Evolutionary conservation across 2,329 filamentous ascomycete genomes (phyloP), one percentile per base, ranked within the genome.

Genomic region (Colletotrichum liriopes): DNA sequence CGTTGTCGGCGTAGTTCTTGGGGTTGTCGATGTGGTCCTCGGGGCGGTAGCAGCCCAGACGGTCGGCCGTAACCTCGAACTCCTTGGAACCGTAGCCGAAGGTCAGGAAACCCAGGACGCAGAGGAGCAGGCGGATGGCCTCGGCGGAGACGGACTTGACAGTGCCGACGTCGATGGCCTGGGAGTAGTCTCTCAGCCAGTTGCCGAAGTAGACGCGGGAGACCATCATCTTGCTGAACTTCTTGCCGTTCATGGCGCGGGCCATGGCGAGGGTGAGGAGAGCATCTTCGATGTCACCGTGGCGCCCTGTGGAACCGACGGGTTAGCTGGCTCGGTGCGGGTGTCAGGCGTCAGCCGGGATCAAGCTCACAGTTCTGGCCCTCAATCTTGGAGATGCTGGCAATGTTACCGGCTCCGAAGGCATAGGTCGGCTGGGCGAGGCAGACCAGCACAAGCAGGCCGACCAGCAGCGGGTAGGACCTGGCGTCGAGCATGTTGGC

Each of bases 121-220:
- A 97, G 67, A 98, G 90, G 18, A 98, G 86, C 60, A 98, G 93
- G 43, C 95, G 92, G 79, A 98, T 97, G 71, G 95, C 95, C 83
- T 97, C 94, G 63, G 94, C 93, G 67, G 93, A 96, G 74, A 98
- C 95, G 77, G 92, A 90, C 85, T 98, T 98, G 83, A 98, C 90
- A 5, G 94, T 97, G 73, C 94, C 95, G 61, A 98, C 94, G 81
- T 98, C 95, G 77, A 98, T 93, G 73, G 95, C 95, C 83, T 98
- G 95, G 65, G 93, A 96, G 83, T 98, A 98, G 83, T 98, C 95
- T 72, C 89, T 90, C 43, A 98, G 90, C 95, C 95, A 98, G 86
- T 98, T 98, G 75, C 95, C 95, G 85, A 98, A 98, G 86, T 98
- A 98, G 74, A 97, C 93, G 73, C 95, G 91, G 75, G 95, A 93